phyloP scores from a whole-genome alignment of 2,329 filamentous ascomycete species.

The Diaporthe vexans region DNA sequence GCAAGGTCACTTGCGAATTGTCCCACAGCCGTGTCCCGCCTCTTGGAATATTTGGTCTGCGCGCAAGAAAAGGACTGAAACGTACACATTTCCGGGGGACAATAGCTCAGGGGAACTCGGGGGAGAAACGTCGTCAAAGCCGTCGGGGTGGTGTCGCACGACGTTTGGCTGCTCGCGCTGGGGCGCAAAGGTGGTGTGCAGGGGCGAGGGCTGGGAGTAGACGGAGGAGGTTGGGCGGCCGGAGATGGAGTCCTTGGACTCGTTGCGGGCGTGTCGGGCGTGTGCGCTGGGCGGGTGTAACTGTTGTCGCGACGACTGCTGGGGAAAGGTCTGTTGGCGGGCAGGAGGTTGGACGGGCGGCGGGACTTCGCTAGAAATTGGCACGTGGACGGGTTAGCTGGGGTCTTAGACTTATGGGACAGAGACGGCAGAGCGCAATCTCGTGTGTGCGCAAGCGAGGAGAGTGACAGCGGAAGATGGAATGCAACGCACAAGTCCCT shows the following conservation, averaged over 20 bases:
- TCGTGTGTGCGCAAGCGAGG: neutral
- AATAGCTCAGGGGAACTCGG: conserved; percentile 69
- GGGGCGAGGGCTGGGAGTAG: conserved; percentile 70
- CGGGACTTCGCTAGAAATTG: conserved; percentile 20
- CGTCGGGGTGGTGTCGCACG: conserved; percentile 39
- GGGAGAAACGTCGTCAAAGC: conserved; percentile 62
- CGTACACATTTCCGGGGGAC: conserved; percentile 58
- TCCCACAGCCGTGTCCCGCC: neutral
- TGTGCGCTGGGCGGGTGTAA: conserved; percentile 10
- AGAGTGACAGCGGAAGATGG: too few relatives aligned
- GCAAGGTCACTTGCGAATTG: neutral
- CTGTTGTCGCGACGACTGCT: conserved; percentile 9
- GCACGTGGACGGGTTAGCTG: conserved; percentile 25
- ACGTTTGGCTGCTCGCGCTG: conserved; percentile 41
- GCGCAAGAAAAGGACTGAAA: conserved; percentile 42
- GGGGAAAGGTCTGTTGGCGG: conserved; percentile 33
- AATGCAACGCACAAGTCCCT: conserved; percentile 37
- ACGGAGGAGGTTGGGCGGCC: conserved; percentile 69
- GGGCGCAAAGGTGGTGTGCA: conserved; percentile 50
- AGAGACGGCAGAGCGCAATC: neutral
- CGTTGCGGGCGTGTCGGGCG: conserved; percentile 6
- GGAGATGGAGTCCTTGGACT: conserved; percentile 25
- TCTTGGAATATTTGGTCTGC: neutral
- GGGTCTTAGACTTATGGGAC: neutral
- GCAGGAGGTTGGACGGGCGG: conserved; percentile 29